Percentiles rank a stretch among this genome's conserved stretches.
phyloP scores from a whole-genome alignment of 305 asterid genomes.

The Stenogyne calaminthoides region DNA sequence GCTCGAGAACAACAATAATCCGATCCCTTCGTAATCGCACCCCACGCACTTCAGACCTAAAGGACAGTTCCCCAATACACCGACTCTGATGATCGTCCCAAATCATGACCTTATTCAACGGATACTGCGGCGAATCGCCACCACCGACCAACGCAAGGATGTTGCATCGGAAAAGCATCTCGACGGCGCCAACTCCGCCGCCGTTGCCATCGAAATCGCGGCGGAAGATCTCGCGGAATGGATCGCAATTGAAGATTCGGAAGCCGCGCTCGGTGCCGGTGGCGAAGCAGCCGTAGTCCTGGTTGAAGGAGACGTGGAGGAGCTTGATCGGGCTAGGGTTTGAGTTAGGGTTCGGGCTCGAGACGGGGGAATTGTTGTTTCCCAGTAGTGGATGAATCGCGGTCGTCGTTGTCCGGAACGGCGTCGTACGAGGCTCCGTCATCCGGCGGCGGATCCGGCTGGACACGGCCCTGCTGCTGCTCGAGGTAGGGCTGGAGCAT shows the following conservation, averaged over 20 bases:
- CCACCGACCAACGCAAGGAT: conserved; percentile 87
- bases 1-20: conserved; percentile 74
- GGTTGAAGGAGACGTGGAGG: conserved; percentile 78
- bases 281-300: conserved; percentile 83
- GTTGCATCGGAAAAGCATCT: conserved; percentile 91
- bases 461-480: conserved; percentile 41
- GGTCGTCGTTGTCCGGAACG: conserved; percentile 27
- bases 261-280: conserved; percentile 77
- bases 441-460: conserved; percentile 40
- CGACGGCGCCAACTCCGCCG: conserved; percentile 80
- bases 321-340: conserved; percentile 44
- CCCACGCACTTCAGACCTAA: conserved; percentile 87
- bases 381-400: conserved; percentile 21
- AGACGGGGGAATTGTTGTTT: conserved; percentile 12
- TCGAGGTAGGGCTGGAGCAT: conserved; percentile 57
- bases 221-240: conserved; percentile 83
- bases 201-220: conserved; percentile 70
- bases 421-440: conserved; percentile 39
- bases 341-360: conserved; percentile 19
- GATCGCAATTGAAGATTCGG: conserved; percentile 80
- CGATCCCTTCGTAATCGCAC: conserved; percentile 78
- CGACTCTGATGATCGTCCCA: conserved; percentile 91
- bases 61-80: conserved; percentile 77
- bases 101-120: conserved; percentile 82
- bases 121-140: conserved; percentile 79